Conservation (phyloP, 2,329 filamentous ascomycete genomes). For the Aureobasidium sp. region DNA sequence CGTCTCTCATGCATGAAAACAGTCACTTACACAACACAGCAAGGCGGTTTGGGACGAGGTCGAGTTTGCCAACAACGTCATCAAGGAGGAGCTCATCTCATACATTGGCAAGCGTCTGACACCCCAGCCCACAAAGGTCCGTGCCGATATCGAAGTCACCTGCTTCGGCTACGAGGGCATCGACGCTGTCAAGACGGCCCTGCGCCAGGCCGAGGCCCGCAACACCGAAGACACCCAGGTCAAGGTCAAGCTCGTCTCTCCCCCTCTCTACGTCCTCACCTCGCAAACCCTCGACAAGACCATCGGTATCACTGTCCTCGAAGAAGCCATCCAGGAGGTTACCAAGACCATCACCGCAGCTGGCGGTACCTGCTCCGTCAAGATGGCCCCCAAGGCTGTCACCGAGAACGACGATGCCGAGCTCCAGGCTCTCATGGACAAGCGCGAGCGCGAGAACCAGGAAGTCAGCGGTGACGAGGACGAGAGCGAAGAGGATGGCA, state of each 20-base stretch:
- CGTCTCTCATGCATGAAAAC: neutral
- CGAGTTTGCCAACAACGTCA: constrained; percentile 75
- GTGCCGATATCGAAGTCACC: constrained; percentile 93
- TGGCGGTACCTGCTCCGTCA: constrained; percentile 76
- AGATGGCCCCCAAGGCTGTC: constrained; percentile 99
- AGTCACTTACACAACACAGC: constrained; percentile 44
- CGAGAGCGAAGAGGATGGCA: constrained; percentile 86
- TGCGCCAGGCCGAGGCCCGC: constrained; percentile 82
- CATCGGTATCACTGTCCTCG: constrained; percentile 73
- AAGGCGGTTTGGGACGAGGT: constrained; percentile 94
- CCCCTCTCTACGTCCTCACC: constrained; percentile 92
- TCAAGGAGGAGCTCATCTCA: constrained; percentile 81
- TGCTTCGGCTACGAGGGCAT: constrained; percentile 93
- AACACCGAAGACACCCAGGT: constrained; percentile 91
- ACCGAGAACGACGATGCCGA: constrained; percentile 98
- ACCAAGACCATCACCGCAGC: constrained; percentile 69
- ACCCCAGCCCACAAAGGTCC: constrained; percentile 97
- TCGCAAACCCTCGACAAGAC: constrained; percentile 93
- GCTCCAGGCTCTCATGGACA: constrained; percentile 97
- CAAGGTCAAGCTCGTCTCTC: constrained; percentile 97
- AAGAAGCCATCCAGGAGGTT: constrained; percentile 86
- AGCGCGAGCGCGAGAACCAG: constrained; percentile 94
- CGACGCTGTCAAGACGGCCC: constrained; percentile 90
- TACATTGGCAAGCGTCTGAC: constrained; percentile 98
- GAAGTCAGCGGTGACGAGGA: constrained; percentile 98